Percentiles rank a stretch among this genome's conserved stretches.
These are phyloP conservation scores for Lantana camara DNA, from an alignment of 257 asterid genomes.

Conservation along the genomic window DNA sequence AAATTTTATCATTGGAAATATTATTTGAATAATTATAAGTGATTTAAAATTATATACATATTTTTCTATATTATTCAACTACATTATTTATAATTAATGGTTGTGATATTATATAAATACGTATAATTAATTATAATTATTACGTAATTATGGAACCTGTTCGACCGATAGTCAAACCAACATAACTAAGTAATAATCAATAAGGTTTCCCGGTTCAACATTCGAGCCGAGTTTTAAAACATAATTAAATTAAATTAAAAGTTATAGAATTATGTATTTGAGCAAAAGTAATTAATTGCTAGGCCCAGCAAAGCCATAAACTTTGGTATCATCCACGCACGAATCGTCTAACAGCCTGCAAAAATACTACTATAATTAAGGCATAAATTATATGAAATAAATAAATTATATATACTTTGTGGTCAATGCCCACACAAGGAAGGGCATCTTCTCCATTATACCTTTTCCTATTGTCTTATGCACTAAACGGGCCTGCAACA, in stretches of 20 bases:
- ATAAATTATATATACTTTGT: not conserved
- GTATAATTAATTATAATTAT: too few species aligned
- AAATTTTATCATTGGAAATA: too few species aligned
- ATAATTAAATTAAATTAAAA: not conserved
- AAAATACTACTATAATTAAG: not conserved
- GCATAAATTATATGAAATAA: not conserved
- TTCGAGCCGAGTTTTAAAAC: too few species aligned
- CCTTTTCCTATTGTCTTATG: constrained; percentile 20
- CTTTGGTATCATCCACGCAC: constrained; percentile 28
- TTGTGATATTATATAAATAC: too few species aligned
- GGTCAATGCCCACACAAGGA: constrained; percentile 15
- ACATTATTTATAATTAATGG: too few species aligned
- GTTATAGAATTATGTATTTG: not conserved
- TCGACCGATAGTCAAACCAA: too few species aligned
- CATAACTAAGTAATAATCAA: too few species aligned
- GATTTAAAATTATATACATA: too few species aligned
- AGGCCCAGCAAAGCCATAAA: constrained; percentile 21
- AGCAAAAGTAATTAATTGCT: not conserved
- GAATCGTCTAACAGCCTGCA: constrained; percentile 30
- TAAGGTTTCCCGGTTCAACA: too few species aligned
- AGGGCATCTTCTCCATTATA: constrained; percentile 16
- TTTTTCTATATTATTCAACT: too few species aligned
- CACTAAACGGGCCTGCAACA: constrained; percentile 27
- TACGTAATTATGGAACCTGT: too few species aligned
- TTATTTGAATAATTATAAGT: too few species aligned